Evolutionary conservation across 129 eudicot species (phyloP), one percentile per base, ranked within the genome.

Genomic region (Glebionis coronaria): DNA sequence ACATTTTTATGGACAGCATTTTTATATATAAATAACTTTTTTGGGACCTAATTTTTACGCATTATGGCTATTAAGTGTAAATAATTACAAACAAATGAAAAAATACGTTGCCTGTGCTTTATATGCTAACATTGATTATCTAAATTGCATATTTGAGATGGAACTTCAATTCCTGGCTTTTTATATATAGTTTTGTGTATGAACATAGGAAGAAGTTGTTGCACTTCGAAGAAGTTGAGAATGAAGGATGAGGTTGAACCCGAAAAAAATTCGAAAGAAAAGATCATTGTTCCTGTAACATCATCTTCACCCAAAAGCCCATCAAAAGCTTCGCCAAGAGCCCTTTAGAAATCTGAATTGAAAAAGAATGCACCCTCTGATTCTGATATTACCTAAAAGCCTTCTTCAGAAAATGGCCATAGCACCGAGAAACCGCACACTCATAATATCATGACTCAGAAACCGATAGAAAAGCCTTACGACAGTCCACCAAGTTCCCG

Each of bases 221-320:
- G 47, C 78, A 5, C 51, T 76, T 67, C 87, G 58, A 80, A 73
- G 25, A 86, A 87, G 72, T 75, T 52, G 35, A 78, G 4, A 63
- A 76, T 72, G 42, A 85, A 78, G 63, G 82, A 76, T n/a, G 83
- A 74, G 51, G 68, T 45, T 59, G 79, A 81, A 64, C 68, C 53
- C 9, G 85, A 80, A 59, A 63, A 57, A 53, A 61, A 70, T 47
- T 44, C 81, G 20, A 61, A 67, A 61, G 73, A 78, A 65, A 78
- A 72, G 54, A 65, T 38, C 12, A 49, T 80, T 0, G 65, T 63
- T 65, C 67, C 73, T 18, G 51, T 60, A 46, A 44, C 76, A 28
- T 60, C 69, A 23, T 69, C 81, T 18, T 73, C 88, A 56, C 85
- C 92, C 52, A 76, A 72, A 54, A 88, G 84, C 78, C 84, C 90